A percentile compares a stretch with the other conserved stretches of the same genome.
Conservation (phyloP, 225 moss, liverwort and hornwort species). For the Polytrichum commune region DNA sequence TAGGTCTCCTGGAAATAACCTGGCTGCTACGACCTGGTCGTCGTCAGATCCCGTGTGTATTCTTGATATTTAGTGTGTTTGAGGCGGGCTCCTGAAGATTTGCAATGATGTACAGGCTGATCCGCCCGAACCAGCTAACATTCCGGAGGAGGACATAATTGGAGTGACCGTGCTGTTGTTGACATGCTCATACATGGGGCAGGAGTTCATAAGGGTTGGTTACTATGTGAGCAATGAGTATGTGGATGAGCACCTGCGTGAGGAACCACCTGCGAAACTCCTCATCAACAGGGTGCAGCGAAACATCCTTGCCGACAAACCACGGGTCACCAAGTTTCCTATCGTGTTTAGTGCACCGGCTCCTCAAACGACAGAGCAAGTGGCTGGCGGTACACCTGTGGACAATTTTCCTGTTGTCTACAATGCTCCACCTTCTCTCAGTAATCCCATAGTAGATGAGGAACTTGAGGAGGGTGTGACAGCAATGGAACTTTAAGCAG, state of each 20-base stretch:
- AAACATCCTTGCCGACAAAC: constrained; percentile 61
- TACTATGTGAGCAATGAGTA: constrained; percentile 71
- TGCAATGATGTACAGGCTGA: constrained; percentile 70
- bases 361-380: constrained; percentile 27
- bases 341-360: constrained; percentile 55
- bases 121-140: constrained; percentile 54
- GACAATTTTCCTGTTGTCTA: constrained; percentile 41
- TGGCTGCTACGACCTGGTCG: too few species aligned
- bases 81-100: constrained; percentile 48
- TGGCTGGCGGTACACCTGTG: constrained; percentile 25
- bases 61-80: too few species aligned
- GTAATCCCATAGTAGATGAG: too few species aligned
- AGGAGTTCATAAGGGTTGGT: constrained; percentile 66
- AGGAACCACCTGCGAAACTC: constrained; percentile 64
- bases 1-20: too few species aligned
- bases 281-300: constrained; percentile 62
- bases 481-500: too few species aligned
- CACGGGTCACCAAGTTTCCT: constrained; percentile 67
- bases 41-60: too few species aligned
- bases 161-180: constrained; percentile 63
- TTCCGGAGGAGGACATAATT: constrained; percentile 62
- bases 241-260: constrained; percentile 54
- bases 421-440: constrained; percentile 24
- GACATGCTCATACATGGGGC: constrained; percentile 64
- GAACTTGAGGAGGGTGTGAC: too few species aligned